A percentile compares a stretch with the other conserved stretches of the same genome.
Conservation (phyloP, 1,139 yeast species). For the Schizosaccharomyces versatilis region DNA sequence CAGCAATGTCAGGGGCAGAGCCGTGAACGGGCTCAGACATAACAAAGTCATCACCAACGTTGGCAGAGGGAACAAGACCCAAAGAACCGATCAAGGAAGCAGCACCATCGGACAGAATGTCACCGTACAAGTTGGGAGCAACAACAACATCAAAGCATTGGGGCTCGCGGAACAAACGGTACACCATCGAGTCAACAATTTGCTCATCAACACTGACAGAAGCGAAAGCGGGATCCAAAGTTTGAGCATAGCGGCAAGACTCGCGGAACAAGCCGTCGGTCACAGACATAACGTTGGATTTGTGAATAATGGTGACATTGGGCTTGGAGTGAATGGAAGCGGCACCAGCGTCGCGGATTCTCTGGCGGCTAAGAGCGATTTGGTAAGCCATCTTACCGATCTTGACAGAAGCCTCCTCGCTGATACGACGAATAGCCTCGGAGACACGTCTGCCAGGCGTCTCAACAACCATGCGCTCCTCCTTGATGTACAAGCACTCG, state of each 20-base stretch:
- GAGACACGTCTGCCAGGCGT: conserved; percentile 69
- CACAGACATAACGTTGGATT: conserved; percentile 78
- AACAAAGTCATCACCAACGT: conserved; percentile 86
- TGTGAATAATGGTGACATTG: conserved; percentile 79
- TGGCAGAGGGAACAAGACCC: conserved; percentile 95
- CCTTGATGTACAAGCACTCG: conserved; percentile 78
- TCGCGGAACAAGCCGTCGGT: conserved; percentile 94
- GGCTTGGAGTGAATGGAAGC: conserved; percentile 27
- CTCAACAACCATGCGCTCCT: conserved; percentile 46
- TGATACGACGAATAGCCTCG: conserved; percentile 89
- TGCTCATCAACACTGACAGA: conserved; percentile 64
- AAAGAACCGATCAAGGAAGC: conserved; percentile 96
- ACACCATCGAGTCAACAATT: conserved; percentile 96
- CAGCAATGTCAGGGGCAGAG: conserved; percentile 95
- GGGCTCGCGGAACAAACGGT: conserved; percentile 95
- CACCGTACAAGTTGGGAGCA: conserved; percentile 96
- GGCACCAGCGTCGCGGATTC: conserved; percentile 44
- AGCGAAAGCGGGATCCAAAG: conserved; percentile 18
- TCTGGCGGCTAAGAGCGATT: conserved; percentile 78
- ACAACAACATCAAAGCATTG: conserved; percentile 91
- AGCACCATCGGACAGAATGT: conserved; percentile 91
- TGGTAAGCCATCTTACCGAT: conserved; percentile 83
- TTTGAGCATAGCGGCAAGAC: conserved; percentile 48
- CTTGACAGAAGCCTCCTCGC: conserved; percentile 64
- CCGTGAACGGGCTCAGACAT: conserved; percentile 99